These are phyloP conservation scores for Phialophora tarda DNA, from an alignment of 2,329 filamentous ascomycete genomes.

Conservation along the genomic window DNA sequence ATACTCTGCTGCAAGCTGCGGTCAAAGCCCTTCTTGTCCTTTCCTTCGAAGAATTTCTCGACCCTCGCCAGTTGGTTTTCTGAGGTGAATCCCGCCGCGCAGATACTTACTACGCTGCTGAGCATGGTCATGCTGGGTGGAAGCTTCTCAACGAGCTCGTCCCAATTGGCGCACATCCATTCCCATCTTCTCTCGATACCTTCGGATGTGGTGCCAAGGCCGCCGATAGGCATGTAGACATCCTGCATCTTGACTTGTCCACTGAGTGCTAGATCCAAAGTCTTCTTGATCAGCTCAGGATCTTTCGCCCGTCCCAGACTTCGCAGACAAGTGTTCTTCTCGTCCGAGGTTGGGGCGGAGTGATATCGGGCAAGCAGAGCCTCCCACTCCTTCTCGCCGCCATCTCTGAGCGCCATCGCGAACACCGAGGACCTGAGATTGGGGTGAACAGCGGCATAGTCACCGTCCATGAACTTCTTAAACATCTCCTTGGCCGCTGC, in stretches of 20 bases:
- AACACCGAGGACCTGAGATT: slow-evolving; percentile 90
- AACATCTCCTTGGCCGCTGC: slow-evolving; percentile 89
- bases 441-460: slow-evolving; percentile 82
- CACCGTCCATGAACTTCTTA: slow-evolving; percentile 77
- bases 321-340: slow-evolving; percentile 89
- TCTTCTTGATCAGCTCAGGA: slow-evolving; percentile 79
- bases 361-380: slow-evolving; percentile 76
- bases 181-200: slow-evolving; percentile 80
- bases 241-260: slow-evolving; percentile 92
- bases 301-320: slow-evolving; percentile 78
- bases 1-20: slow-evolving; percentile 87
- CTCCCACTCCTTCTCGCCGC: slow-evolving; percentile 85
- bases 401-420: slow-evolving; percentile 80
- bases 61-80: slow-evolving; percentile 76
- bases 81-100: slow-evolving; percentile 79
- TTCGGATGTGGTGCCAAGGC: slow-evolving; percentile 74
- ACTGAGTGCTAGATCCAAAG: slow-evolving; percentile 74
- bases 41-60: slow-evolving; percentile 77
- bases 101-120: slow-evolving; percentile 80
- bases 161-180: slow-evolving; percentile 90
- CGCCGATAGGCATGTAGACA: slow-evolving; percentile 84
- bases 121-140: slow-evolving; percentile 88
- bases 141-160: slow-evolving; percentile 77
- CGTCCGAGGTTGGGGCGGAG: slow-evolving; percentile 76
- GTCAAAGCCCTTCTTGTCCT: slow-evolving; percentile 86